phyloP scores from a whole-genome alignment of 148 eudicot species.

The Amaranthus cruentus region DNA sequence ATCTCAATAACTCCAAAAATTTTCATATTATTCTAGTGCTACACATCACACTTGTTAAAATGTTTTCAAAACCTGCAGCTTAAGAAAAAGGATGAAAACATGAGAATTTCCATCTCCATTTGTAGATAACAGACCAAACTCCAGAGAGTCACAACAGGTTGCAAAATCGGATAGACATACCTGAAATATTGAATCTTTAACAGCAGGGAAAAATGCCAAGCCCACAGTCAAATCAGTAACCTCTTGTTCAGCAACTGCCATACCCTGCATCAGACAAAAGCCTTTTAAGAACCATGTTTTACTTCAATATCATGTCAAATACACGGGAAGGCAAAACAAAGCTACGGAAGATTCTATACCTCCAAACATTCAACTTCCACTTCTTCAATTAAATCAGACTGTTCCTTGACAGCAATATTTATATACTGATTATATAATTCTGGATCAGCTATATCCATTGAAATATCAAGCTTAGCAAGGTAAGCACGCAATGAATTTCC shows the following conservation, averaged over 20 bases:
- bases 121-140: too few relatives aligned
- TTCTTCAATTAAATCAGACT: slow-evolving; percentile 24
- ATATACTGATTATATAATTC: slow-evolving; percentile 63
- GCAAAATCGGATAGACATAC: slow-evolving; percentile 25
- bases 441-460: slow-evolving; percentile 61
- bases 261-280: slow-evolving; percentile 32
- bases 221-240: slow-evolving; percentile 32
- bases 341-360: slow-evolving; percentile 36
- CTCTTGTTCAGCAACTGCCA: slow-evolving; percentile 27
- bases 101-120: too few relatives aligned
- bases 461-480: slow-evolving; percentile 73
- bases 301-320: not conserved
- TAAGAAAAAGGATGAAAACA: too few relatives aligned
- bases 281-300: not conserved
- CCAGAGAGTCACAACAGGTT: not conserved
- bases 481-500: slow-evolving; percentile 40
- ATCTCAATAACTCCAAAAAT: too few relatives aligned
- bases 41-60: too few relatives aligned
- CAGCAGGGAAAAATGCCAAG: slow-evolving; percentile 38
- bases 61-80: too few relatives aligned
- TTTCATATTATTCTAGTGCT: too few relatives aligned
- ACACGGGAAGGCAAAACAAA: slow-evolving; percentile 2
- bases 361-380: slow-evolving; percentile 38
- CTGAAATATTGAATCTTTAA: slow-evolving; percentile 63
- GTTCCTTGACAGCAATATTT: slow-evolving; percentile 43